Evolutionary conservation across 2,329 filamentous ascomycete genomes (phyloP).

Genomic region (Plectosphaerella cucumerina): DNA sequence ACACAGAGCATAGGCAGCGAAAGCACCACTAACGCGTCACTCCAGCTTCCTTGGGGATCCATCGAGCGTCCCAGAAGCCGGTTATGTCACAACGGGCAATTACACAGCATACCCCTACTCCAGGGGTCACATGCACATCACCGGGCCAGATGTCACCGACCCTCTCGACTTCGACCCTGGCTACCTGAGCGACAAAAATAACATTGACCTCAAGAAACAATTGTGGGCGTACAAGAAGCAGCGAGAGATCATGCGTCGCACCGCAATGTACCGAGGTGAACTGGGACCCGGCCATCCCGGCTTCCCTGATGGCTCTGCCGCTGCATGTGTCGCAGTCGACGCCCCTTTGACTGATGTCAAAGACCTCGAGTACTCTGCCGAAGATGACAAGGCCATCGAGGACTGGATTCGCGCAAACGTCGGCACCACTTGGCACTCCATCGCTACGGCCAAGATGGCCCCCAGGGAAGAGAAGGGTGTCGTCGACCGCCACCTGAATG

Average conservation of each 20-base stretch:
- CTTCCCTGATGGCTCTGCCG: constrained; percentile 36
- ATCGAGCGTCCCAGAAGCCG: constrained; percentile 28
- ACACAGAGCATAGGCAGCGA: not conserved
- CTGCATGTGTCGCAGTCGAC: constrained; percentile 43
- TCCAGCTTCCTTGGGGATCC: constrained; percentile 24
- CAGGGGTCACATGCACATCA: constrained; percentile 54
- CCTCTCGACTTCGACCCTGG: constrained; percentile 47
- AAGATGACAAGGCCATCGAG: constrained; percentile 47
- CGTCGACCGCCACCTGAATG: constrained; percentile 33
- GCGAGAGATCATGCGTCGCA: constrained; percentile 58
- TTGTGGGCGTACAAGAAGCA: constrained; percentile 63
- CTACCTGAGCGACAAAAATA: constrained; percentile 40
- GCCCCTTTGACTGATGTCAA: constrained; percentile 24
- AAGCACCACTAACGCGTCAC: not conserved
- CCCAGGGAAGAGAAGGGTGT: constrained; percentile 35
- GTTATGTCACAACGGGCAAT: constrained; percentile 46
- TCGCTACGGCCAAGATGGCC: constrained; percentile 43
- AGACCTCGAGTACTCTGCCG: constrained; percentile 42
- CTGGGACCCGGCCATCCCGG: constrained; percentile 35
- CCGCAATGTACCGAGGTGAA: constrained; percentile 48
- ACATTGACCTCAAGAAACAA: constrained; percentile 56
- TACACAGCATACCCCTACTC: constrained; percentile 59
- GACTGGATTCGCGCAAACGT: constrained; percentile 36
- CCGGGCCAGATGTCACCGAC: constrained; percentile 26
- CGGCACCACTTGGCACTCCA: constrained; percentile 39